Evolutionary conservation across 129 eudicot genomes (phyloP), one percentile per base, ranked within the genome.

Genomic region (Deinandra increscens): DNA sequence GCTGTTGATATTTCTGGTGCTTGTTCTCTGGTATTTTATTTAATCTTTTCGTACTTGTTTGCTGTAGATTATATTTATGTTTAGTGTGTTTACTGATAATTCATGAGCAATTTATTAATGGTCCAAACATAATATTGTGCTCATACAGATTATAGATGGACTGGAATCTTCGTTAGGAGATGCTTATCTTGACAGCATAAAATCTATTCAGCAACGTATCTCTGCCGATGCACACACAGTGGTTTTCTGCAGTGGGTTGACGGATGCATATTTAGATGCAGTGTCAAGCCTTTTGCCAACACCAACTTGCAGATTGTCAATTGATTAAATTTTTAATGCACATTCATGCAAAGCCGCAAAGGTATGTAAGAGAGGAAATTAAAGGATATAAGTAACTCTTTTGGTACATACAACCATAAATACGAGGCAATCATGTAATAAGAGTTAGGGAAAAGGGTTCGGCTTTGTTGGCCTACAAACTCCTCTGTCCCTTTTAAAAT

Each of bases 61-160:
- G 18, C 9, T 68, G 48, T 36, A 8, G 23, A 61, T 61, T 7
- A n/a, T 29, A 3, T 58, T 5, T 58, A n/a, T n/a, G n/a, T n/a
- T n/a, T n/a, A n/a, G n/a, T n/a, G n/a, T 54, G 33, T 54, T 23
- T 54, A 20, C 60, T 19, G 7, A 23, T 54, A n/a, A 22, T 54
- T 22, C 6, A 54, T 23, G 14, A 20, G n/a, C 34, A 26, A 33
- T 6, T 26, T 4, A 14, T 66, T 9, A 66, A 13, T 29, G 8
- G 1, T 50, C 4, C 43, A 38, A 54, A 23, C 14, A 38, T 31
- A 20, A 12, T 12, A 36, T 71, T 61, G 31, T 20, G 33, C 9
- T 63, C 48, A 66, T 71, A 18, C 81, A 88, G 97, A 85, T 88
- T 66, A 75, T 91, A 22, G 96, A 91, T 78, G 96, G 87, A 69